Evolutionary conservation across 345 rosid species (phyloP).

Genomic region (Isatis tinctoria): DNA sequence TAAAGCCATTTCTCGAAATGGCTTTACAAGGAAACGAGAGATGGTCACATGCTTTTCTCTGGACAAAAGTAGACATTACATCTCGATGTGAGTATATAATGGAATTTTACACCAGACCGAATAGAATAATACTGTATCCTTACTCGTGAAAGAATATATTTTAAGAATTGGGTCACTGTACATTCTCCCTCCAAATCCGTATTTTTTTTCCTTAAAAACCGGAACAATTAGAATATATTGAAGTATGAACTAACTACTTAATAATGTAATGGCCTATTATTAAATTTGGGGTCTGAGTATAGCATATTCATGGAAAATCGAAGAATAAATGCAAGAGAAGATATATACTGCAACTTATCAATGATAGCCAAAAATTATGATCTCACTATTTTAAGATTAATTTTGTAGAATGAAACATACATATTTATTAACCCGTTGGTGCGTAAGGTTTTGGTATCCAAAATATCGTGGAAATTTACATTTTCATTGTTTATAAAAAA

Average conservation of each 20-base stretch:
- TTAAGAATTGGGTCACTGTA: not conserved
- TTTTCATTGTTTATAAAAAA: no score
- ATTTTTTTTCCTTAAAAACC: not conserved
- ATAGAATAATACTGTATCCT: slow-evolving; percentile 15
- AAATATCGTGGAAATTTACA: no score
- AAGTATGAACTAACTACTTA: not conserved
- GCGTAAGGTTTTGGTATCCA: no score
- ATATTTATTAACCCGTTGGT: no score
- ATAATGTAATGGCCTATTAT: not conserved
- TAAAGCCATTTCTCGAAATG: not conserved
- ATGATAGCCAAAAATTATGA: no score
- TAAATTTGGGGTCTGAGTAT: no score
- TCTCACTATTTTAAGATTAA: no score
- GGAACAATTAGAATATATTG: not conserved
- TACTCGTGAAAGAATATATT: slow-evolving; percentile 14
- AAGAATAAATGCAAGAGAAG: no score
- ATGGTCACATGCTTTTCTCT: slow-evolving; percentile 20
- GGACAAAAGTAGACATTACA: slow-evolving; percentile 21
- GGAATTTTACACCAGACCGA: not conserved
- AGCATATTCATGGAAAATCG: no score
- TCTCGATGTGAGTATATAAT: slow-evolving; percentile 15
- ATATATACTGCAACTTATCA: no score
- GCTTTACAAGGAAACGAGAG: slow-evolving; percentile 1
- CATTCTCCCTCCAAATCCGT: slow-evolving; percentile 9
- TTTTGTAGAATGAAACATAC: no score